Evolutionary conservation across 768 basidiomycete genomes (phyloP).

Genomic region (Collybia mongolica): DNA sequence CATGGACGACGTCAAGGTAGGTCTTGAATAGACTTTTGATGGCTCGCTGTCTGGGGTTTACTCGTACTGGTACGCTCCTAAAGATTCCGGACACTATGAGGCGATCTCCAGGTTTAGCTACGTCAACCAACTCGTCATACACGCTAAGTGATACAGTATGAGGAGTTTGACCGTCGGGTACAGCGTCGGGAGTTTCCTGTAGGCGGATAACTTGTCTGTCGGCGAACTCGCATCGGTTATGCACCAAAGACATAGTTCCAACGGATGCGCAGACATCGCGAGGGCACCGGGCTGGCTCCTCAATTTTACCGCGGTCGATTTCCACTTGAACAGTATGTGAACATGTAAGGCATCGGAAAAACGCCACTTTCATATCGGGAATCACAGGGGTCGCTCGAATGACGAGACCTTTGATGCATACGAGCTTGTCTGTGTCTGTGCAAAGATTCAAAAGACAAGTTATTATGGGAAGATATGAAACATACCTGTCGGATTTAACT

Average conservation of each 20-base stretch:
- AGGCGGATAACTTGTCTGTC: conserved; percentile 94
- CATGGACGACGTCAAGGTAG: conserved; percentile 92
- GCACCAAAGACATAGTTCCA: conserved; percentile 92
- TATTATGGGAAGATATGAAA: conserved; percentile 1
- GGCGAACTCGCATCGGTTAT: conserved; percentile 96
- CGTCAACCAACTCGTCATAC: conserved; percentile 98
- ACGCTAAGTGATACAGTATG: conserved; percentile 96
- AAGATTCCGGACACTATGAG: conserved; percentile 91
- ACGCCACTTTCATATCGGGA: conserved; percentile 98
- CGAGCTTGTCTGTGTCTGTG: conserved; percentile 95
- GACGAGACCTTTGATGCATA: conserved; percentile 93
- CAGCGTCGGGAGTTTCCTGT: conserved; percentile 97
- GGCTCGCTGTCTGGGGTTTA: conserved; percentile 87
- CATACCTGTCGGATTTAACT: conserved; percentile 88
- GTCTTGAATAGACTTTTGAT: conserved; percentile 98
- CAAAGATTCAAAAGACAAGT: background rate
- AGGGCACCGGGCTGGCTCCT: conserved; percentile 89
- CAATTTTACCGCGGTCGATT: conserved; percentile 97
- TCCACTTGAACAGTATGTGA: conserved; percentile 97
- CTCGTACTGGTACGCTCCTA: conserved; percentile 91
- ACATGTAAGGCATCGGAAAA: conserved; percentile 96
- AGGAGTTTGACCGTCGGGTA: conserved; percentile 97
- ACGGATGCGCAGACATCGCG: conserved; percentile 88
- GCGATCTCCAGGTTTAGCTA: conserved; percentile 94
- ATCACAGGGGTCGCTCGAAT: conserved; percentile 97